A percentile compares a stretch with the other conserved stretches of the same genome.
These are phyloP conservation scores for Kodamaea fungicola DNA, from an alignment of 1,139 yeast species.

Conservation along the genomic window DNA sequence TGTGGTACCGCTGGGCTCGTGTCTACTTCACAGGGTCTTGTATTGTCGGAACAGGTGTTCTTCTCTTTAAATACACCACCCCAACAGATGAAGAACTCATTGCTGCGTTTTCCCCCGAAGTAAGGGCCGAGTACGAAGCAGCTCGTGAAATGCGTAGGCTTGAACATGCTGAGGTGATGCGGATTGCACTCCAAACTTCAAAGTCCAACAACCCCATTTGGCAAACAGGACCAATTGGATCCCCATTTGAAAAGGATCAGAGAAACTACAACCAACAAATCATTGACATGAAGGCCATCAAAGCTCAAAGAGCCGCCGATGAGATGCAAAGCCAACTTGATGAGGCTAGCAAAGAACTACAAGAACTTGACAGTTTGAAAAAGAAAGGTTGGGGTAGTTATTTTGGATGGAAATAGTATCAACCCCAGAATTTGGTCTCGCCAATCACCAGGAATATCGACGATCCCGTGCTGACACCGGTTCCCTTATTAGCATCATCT, in stretches of 20 bases:
- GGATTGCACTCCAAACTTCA: conserved; percentile 58
- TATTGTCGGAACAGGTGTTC: conserved; percentile 64
- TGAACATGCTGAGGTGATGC: conserved; percentile 66
- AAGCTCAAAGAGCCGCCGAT: conserved; percentile 43
- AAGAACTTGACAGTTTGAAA: conserved; percentile 35
- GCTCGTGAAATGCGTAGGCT: conserved; percentile 59
- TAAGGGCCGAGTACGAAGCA: conserved; percentile 70
- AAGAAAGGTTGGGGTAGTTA: conserved; percentile 33
- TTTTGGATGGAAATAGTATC: conserved; percentile 3
- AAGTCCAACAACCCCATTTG: conserved; percentile 72
- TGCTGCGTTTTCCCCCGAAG: conserved; percentile 74
- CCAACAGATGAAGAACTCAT: conserved; percentile 83
- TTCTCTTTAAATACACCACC: conserved; percentile 65
- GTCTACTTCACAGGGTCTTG: conserved; percentile 55
- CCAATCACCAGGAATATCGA: conserved; percentile 41
- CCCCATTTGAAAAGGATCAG: conserved; percentile 55
- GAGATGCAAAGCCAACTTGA: conserved; percentile 45
- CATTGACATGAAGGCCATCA: conserved; percentile 49
- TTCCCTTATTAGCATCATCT: conserved; percentile 44
- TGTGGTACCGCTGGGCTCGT: conserved; percentile 58
- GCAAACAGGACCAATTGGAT: conserved; percentile 67
- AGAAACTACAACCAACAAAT: conserved; percentile 22
- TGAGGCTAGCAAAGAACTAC: conserved; percentile 42
- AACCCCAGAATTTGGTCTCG: conserved; percentile 46
- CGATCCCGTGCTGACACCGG: conserved; percentile 8